Evolutionary conservation across 345 rosid genomes (phyloP).

Genomic region (Eucalyptus shirleyi): DNA sequence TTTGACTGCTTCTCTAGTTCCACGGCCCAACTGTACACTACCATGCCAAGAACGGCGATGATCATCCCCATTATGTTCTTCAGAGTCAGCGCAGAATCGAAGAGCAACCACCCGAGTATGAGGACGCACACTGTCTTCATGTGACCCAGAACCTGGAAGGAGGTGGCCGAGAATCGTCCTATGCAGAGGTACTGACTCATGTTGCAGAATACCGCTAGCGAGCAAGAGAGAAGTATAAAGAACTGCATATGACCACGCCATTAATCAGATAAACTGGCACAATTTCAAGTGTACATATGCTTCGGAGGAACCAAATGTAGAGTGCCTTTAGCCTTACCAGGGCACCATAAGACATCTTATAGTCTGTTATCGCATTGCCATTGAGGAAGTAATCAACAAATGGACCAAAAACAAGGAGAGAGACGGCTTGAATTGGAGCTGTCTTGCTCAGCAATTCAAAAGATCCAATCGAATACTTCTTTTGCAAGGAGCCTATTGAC

Average conservation of each 20-base stretch:
- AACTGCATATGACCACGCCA: conserved; percentile 34
- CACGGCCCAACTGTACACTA: conserved; percentile 93
- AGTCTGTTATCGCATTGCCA: conserved; percentile 10
- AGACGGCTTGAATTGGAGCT: conserved; percentile 30
- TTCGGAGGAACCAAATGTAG: background rate
- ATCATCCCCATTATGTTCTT: conserved; percentile 87
- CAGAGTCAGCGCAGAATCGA: conserved; percentile 74
- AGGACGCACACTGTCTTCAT: conserved; percentile 96
- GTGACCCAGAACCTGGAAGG: conserved; percentile 96
- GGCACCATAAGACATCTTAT: conserved; percentile 17
- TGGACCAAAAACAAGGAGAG: conserved; percentile 22
- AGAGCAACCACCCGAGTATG: conserved; percentile 82
- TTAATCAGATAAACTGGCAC: background rate
- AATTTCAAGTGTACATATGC: background rate
- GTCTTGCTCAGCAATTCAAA: conserved; percentile 30
- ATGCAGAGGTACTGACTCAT: conserved; percentile 97
- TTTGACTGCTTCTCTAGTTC: conserved; percentile 55
- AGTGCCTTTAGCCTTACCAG: conserved; percentile 4
- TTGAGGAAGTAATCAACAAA: conserved; percentile 20
- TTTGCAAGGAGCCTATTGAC: conserved; percentile 28
- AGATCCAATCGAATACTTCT: conserved; percentile 28
- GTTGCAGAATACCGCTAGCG: conserved; percentile 93
- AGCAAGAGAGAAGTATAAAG: conserved; percentile 74
- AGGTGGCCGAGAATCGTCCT: conserved; percentile 85
- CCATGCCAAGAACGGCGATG: conserved; percentile 76